Conservation (phyloP, 164 flowering plant genomes). For the Brasenia schreberi region DNA sequence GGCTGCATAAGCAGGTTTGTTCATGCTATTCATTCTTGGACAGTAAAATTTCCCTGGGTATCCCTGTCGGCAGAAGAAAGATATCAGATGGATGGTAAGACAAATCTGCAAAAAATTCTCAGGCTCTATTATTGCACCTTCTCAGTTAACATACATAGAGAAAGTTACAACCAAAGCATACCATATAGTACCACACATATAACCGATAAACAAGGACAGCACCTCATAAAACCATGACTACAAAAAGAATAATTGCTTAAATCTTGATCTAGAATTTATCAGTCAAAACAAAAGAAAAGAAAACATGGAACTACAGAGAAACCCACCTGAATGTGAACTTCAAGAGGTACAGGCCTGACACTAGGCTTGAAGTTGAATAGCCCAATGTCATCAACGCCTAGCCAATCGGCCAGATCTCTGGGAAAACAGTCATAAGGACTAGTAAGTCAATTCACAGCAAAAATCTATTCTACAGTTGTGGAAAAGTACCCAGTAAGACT, state of each 20-base stretch:
- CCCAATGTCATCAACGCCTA: slow-evolving; percentile 86
- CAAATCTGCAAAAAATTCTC: not conserved
- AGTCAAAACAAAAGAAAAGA: no score
- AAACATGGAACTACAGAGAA: not conserved
- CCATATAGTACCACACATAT: no score
- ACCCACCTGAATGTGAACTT: slow-evolving; percentile 98
- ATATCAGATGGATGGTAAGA: not conserved
- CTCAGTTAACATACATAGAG: no score
- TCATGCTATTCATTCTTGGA: slow-evolving; percentile 99
- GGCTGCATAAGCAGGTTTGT: slow-evolving; percentile 97
- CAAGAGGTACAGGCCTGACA: slow-evolving; percentile 97
- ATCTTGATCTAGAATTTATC: no score
- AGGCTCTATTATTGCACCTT: not conserved
- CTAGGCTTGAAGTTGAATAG: slow-evolving; percentile 97
- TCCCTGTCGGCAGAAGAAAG: slow-evolving; percentile 37
- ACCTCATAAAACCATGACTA: no score
- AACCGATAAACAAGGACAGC: no score
- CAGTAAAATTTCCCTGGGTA: slow-evolving; percentile 97
- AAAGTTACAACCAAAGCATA: no score
- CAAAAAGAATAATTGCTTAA: no score
- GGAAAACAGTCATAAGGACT: slow-evolving; percentile 1
- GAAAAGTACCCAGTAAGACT: no score
- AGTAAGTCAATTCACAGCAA: not conserved
- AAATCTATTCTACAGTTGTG: no score
- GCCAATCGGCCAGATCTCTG: slow-evolving; percentile 95